Evolutionary conservation across 257 asterid species (phyloP).

Genomic region (Nicotiana otophora): DNA sequence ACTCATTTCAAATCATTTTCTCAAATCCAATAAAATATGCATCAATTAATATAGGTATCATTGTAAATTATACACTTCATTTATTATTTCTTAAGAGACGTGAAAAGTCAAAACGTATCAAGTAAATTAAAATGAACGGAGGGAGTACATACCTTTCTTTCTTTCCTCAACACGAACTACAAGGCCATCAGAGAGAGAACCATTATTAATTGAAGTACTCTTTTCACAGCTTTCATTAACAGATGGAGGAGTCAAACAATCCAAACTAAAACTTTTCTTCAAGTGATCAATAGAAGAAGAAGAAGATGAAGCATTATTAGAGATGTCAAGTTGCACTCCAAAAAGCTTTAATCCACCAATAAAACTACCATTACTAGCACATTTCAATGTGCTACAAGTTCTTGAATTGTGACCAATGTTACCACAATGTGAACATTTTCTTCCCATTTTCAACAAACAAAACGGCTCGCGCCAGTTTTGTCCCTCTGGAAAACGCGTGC

Average conservation of each 20-base stretch:
- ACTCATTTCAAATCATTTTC: too few species aligned
- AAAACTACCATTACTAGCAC: not conserved
- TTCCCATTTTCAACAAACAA: conserved; percentile 2
- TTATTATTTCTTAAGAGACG: too few species aligned
- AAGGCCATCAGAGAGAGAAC: conserved; percentile 6
- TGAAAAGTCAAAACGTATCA: too few species aligned
- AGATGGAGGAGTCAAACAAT: conserved; percentile 6
- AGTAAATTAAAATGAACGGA: too few species aligned
- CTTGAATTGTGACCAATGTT: conserved; percentile 17
- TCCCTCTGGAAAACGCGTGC: too few species aligned
- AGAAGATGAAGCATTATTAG: not conserved
- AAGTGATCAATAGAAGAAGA: not conserved
- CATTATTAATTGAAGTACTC: not conserved
- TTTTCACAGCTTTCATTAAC: conserved; percentile 11
- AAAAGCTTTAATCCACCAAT: conserved; percentile 12
- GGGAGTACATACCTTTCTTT: conserved; percentile 29
- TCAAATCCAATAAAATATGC: too few species aligned
- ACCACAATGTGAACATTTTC: conserved; percentile 21
- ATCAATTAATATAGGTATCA: too few species aligned
- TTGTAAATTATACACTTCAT: too few species aligned
- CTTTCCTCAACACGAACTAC: conserved; percentile 8
- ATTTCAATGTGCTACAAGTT: conserved; percentile 14
- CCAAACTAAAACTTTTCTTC: conserved; percentile 12
- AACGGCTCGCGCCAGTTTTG: not conserved
- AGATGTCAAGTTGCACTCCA: conserved; percentile 12